Percentiles rank a stretch among this genome's conserved stretches.
phyloP scores from a whole-genome alignment of 225 moss, liverwort and hornwort species.

The Pseudisothecium myosuroides region DNA sequence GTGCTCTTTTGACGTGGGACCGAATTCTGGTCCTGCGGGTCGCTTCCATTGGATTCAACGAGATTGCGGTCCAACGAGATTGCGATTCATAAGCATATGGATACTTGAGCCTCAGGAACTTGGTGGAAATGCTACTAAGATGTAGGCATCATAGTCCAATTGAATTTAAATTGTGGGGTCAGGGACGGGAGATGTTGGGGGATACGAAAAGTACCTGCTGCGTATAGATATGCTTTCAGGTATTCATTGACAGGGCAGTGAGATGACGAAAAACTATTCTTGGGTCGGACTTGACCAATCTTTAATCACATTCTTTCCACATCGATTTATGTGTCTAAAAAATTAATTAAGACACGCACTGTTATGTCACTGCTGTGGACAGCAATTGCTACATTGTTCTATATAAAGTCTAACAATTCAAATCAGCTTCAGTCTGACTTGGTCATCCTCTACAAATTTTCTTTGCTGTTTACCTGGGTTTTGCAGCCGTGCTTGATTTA shows the following conservation, averaged over 20 bases:
- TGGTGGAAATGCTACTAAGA: slow-evolving; percentile 7
- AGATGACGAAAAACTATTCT: slow-evolving; percentile 4
- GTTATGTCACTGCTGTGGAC: neutral
- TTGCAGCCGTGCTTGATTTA: neutral
- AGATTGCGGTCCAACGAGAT: neutral
- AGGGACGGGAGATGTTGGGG: neutral
- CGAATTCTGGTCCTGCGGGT: neutral
- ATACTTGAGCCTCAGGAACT: neutral
- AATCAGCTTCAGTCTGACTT: neutral
- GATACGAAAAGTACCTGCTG: neutral
- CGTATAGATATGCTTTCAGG: neutral
- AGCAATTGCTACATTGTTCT: neutral
- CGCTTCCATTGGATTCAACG: neutral
- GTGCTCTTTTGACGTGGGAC: neutral
- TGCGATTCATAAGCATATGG: neutral
- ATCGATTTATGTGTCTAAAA: slow-evolving; percentile 6
- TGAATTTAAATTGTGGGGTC: slow-evolving; percentile 2
- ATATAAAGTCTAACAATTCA: neutral
- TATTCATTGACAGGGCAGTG: neutral
- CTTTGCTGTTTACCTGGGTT: neutral
- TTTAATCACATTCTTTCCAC: slow-evolving; percentile 17
- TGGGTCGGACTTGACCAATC: slow-evolving; percentile 3
- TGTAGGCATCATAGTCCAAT: neutral
- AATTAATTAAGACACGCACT: neutral
- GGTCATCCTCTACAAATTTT: neutral